Conservation (phyloP, 345 rosid species). For the Salix koriyanagi region DNA sequence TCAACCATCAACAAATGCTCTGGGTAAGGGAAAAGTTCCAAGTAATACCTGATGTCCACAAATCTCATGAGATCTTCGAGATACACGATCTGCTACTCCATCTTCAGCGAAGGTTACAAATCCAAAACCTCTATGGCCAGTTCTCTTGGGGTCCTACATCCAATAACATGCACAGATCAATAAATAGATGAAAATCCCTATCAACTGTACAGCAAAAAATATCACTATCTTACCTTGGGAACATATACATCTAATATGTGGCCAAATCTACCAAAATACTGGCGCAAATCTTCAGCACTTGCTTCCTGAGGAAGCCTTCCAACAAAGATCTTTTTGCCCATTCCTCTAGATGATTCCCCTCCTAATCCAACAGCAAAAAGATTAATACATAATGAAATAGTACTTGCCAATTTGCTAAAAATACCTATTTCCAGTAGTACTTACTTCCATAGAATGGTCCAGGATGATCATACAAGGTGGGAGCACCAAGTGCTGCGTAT, state of each 20-base stretch:
- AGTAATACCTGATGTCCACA: conserved; percentile 88
- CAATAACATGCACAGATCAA: conserved; percentile 6
- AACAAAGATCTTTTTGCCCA: conserved; percentile 89
- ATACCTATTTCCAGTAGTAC: conserved; percentile 13
- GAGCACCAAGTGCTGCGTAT: conserved; percentile 93
- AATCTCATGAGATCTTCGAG: conserved; percentile 87
- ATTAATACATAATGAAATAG: not conserved
- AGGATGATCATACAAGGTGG: conserved; percentile 87
- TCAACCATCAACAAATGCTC: not conserved
- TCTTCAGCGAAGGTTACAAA: conserved; percentile 93
- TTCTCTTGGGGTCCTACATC: conserved; percentile 82
- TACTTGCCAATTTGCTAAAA: not conserved
- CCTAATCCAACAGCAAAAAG: conserved; percentile 36
- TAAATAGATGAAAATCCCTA: not conserved
- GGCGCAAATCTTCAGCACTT: conserved; percentile 71
- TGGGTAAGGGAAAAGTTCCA: not conserved
- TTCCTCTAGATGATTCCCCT: conserved; percentile 63
- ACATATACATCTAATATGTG: conserved; percentile 84
- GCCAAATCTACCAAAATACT: conserved; percentile 91
- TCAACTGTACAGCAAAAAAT: not conserved
- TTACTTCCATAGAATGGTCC: conserved; percentile 78
- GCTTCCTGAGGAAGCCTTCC: conserved; percentile 99
- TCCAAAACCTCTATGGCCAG: conserved; percentile 96
- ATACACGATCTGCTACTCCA: conserved; percentile 90
- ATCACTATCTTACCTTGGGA: conserved; percentile 48